A percentile compares a stretch with the other conserved stretches of the same genome.
phyloP scores from a whole-genome alignment of 106 monocot species.

The Triglochin maritima region DNA sequence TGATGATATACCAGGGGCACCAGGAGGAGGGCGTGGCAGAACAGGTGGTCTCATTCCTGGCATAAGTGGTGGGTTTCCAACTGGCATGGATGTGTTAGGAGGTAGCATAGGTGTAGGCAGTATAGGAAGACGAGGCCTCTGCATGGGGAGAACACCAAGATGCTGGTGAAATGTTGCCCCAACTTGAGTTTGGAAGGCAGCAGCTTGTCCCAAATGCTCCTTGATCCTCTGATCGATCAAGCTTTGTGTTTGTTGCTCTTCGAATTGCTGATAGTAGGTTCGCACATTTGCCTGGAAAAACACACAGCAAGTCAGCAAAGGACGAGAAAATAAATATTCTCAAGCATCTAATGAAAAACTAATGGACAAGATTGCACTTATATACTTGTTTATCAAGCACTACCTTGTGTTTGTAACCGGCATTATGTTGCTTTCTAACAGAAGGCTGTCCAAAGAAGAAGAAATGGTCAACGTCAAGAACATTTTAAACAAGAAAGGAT shows the following conservation, averaged over 20 bases:
- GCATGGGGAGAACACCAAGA: conserved; percentile 36
- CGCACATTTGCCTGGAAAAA: conserved; percentile 72
- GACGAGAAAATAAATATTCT: neutral
- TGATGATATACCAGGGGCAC: neutral
- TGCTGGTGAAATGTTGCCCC: conserved; percentile 79
- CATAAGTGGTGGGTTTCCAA: conserved; percentile 5
- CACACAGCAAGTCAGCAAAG: neutral
- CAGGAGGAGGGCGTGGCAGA: conserved; percentile 47
- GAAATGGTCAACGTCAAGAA: neutral
- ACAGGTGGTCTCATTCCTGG: conserved; percentile 55
- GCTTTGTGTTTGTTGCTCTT: conserved; percentile 89
- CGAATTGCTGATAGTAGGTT: conserved; percentile 88
- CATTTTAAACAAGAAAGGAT: neutral
- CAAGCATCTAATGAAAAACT: neutral
- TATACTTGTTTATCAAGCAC: neutral
- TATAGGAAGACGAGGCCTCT: conserved; percentile 61
- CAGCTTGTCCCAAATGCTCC: conserved; percentile 89
- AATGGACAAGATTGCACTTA: neutral
- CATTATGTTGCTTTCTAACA: conserved; percentile 97
- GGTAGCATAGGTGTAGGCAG: conserved; percentile 52
- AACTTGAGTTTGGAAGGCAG: conserved; percentile 64
- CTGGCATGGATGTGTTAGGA: conserved; percentile 22
- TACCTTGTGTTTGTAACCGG: conserved; percentile 98
- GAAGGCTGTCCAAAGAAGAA: conserved; percentile 53
- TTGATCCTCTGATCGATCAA: conserved; percentile 96